Evolutionary conservation across 169 alveolate genomes (phyloP), one percentile per base, ranked within the genome.

Genomic region (Plasmodium yoelii): DNA sequence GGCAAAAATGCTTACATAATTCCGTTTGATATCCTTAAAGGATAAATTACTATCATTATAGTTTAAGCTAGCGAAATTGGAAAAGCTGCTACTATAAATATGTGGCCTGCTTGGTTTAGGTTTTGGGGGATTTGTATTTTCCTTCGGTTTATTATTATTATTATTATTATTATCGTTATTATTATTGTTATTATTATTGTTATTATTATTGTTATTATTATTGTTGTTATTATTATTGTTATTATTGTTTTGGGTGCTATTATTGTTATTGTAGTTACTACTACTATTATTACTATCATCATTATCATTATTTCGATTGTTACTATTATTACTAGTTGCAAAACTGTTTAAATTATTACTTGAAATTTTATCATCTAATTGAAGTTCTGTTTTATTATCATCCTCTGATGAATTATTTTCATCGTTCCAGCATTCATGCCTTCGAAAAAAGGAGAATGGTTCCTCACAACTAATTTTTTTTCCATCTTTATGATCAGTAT

Each of bases 341-440:
- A 34, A 71, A 18, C 39, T 75, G 67, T 75, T 75, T 34, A 75
- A 46, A 75, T 51, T 75, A 61, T 75, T 64, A 69, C 84, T 71
- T 7, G 28, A 26, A 55, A 15, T 75, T 68, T 80, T 68, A 24
- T 80, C 53, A 53, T 67, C 42, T 28, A 55, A 59, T 44, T 19
- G 73, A 26, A 65, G 65, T 51, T 51, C 80, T 55, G 8, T n/a
- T 56, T 47, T 67, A 18, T 73, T 49, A 9, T 74, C 93, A 13
- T 73, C 92, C 39, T 57, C 94, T 18, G 93, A 49, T 18, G 82
- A 87, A 15, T 60, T 73, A 60, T 93, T 90, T 22, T 80, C 93
- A 24, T 94, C 65, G 26, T 74, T 71, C 94, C 95, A 96, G 82
- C 98, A 96, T 55, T 96, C 95, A 80, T 96, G 98, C 51, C 94